Evolutionary conservation across 768 basidiomycete genomes (phyloP).

Genomic region (Auriscalpium vulgare): DNA sequence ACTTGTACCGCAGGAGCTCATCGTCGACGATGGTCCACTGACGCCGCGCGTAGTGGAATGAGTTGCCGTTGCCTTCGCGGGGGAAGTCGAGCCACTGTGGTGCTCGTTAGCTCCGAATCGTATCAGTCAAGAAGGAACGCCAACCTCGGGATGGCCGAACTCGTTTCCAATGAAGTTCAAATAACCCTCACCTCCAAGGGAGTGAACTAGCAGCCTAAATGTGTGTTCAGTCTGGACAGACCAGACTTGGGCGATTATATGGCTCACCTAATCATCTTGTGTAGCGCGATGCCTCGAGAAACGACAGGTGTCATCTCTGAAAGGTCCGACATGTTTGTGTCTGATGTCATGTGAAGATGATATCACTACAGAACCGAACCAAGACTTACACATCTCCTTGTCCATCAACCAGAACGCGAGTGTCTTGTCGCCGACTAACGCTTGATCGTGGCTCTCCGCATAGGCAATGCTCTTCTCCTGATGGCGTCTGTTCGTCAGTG

Average conservation of each 20-base stretch:
- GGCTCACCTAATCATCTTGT: slow-evolving; percentile 91
- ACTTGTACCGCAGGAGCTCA: slow-evolving; percentile 77
- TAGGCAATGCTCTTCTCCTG: slow-evolving; percentile 89
- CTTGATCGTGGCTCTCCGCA: slow-evolving; percentile 97
- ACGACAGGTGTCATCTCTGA: slow-evolving; percentile 76
- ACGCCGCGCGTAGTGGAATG: slow-evolving; percentile 93
- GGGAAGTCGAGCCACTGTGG: slow-evolving; percentile 98
- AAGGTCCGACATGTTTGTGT: slow-evolving; percentile 91
- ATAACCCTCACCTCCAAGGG: slow-evolving; percentile 95
- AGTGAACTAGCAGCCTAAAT: slow-evolving; percentile 69
- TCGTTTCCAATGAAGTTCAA: slow-evolving; percentile 98
- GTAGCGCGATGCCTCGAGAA: slow-evolving; percentile 82
- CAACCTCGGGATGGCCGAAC: slow-evolving; percentile 95
- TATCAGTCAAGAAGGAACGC: neutral
- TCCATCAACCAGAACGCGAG: slow-evolving; percentile 99
- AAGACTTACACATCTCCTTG: slow-evolving; percentile 91
- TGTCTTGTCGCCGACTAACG: slow-evolving; percentile 97
- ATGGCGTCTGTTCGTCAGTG: slow-evolving; percentile 81
- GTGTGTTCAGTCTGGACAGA: neutral
- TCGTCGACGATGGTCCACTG: slow-evolving; percentile 97
- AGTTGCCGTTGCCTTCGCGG: slow-evolving; percentile 89
- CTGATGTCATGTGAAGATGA: slow-evolving; percentile 29
- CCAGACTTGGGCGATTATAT: slow-evolving; percentile 6
- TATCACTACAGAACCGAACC: neutral
- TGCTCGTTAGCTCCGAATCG: neutral